Conservation (phyloP, 2,329 filamentous ascomycete genomes). For the Atkinsonella hypoxylon region DNA sequence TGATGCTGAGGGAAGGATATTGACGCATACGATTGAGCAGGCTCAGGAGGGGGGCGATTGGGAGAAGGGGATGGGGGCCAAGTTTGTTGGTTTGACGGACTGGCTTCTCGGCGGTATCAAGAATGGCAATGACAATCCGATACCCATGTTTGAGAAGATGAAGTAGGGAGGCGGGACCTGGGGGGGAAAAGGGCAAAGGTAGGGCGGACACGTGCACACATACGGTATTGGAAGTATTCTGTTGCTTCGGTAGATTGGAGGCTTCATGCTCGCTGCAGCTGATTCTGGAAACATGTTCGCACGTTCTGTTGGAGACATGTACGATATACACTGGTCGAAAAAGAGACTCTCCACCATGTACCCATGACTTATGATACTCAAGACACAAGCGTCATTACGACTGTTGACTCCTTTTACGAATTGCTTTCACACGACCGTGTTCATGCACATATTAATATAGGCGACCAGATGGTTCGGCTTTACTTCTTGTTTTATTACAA, state of each 20-base stretch:
- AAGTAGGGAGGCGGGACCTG: constrained; percentile 9
- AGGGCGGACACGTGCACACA: neutral
- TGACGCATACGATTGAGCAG: constrained; percentile 89
- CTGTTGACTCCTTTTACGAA: no score
- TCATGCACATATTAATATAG: no score
- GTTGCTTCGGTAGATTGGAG: neutral
- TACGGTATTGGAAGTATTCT: neutral
- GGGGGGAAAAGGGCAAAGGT: neutral
- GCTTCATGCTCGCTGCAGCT: neutral
- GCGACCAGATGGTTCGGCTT: no score
- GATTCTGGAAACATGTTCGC: no score
- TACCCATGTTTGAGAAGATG: constrained; percentile 24
- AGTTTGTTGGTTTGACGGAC: constrained; percentile 83
- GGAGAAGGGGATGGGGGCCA: constrained; percentile 68
- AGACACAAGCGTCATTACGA: neutral
- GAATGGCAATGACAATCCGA: constrained; percentile 19
- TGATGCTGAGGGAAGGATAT: constrained; percentile 70
- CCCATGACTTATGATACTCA: neutral
- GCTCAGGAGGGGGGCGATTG: constrained; percentile 72
- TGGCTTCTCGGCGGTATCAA: constrained; percentile 76
- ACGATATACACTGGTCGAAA: neutral
- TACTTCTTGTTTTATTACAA: neutral
- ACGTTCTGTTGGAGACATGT: neutral
- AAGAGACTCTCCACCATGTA: constrained; percentile 2
- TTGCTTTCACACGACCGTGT: no score